Evolutionary conservation across 768 basidiomycete genomes (phyloP), one percentile per base, ranked within the genome.

Genomic region (Tricholoma sp.): DNA sequence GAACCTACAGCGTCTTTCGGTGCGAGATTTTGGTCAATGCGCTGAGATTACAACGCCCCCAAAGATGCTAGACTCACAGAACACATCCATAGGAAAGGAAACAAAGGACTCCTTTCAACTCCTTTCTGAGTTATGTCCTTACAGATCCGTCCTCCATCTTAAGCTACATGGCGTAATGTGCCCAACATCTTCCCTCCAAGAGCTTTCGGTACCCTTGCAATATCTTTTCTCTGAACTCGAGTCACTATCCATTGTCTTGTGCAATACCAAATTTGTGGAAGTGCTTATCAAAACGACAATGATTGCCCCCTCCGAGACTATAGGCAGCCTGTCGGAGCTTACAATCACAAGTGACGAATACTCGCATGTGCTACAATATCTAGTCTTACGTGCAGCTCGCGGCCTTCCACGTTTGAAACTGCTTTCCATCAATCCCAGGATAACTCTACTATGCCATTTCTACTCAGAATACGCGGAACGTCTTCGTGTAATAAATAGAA

Each of bases 131-230:
- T 9, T 64, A 18, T 56, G 54, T 35, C 50, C 57, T 11, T 64
- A 52, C 11, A 52, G 24, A 12, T 57, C 54, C 1, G 55, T 64
- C 14, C 46, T 52, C 18, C 32, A 37, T 21, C 57, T 64, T n/a
- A 53, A 59, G 4, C 59, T 64, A n/a, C 59, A 53, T 8, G 63
- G 63, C 37, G 59, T 64, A 12, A 56, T 57, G 12, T 64, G 63
- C 50, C 59, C 61, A n/a, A 52, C 47, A n/a, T 58, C 58, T 27
- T 51, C 58, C 21, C 43, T 58, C 5, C 51, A 56, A 11, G 56
- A 56, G 5, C 56, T 64, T 11, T 49, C 45, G 43, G 34, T 51
- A 14, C 56, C 59, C 4, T 14, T 61, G 5, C 55, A 55, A 32
- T 24, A 53, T 31, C 60, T 64, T 32, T 53, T 64, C 22, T 49